Percentiles rank a stretch among this genome's conserved stretches.
These are phyloP conservation scores for Henckelia pumila DNA, from an alignment of 257 asterid species.

Conservation along the genomic window DNA sequence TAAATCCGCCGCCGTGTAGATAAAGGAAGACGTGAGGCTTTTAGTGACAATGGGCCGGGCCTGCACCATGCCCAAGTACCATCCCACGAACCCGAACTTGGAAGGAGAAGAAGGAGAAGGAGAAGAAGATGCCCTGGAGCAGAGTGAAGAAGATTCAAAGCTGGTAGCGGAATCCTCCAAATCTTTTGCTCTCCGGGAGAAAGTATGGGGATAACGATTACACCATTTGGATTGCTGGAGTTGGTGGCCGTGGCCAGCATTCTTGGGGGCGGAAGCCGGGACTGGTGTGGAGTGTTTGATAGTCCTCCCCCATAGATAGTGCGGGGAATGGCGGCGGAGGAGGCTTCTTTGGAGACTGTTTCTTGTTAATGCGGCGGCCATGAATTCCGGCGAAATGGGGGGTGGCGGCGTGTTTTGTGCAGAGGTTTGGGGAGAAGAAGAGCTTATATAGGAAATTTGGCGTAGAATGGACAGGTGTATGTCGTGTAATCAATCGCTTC, in stretches of 20 bases:
- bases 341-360: conserved; percentile 21
- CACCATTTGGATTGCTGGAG: conserved; percentile 36
- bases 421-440: conserved; percentile 10
- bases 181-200: conserved; percentile 30
- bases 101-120: conserved; percentile 27
- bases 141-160: conserved; percentile 23
- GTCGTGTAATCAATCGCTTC: too few species aligned
- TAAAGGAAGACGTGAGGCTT: conserved; percentile 66
- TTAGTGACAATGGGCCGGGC: conserved; percentile 75
- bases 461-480: neutral
- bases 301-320: conserved; percentile 11
- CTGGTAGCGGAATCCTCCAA: conserved; percentile 25
- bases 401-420: neutral
- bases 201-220: conserved; percentile 38
- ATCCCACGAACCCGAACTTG: conserved; percentile 44
- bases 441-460: neutral
- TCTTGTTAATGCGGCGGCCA: conserved; percentile 41
- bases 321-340: neutral
- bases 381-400: conserved; percentile 29
- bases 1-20: conserved; percentile 76
- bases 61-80: conserved; percentile 67
- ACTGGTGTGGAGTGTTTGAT: conserved; percentile 22
- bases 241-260: conserved; percentile 25
- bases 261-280: conserved; percentile 21
- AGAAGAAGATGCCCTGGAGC: conserved; percentile 26